Conservation (phyloP, 202 grass and related monocot genomes). For the Elaeis oleifera region DNA sequence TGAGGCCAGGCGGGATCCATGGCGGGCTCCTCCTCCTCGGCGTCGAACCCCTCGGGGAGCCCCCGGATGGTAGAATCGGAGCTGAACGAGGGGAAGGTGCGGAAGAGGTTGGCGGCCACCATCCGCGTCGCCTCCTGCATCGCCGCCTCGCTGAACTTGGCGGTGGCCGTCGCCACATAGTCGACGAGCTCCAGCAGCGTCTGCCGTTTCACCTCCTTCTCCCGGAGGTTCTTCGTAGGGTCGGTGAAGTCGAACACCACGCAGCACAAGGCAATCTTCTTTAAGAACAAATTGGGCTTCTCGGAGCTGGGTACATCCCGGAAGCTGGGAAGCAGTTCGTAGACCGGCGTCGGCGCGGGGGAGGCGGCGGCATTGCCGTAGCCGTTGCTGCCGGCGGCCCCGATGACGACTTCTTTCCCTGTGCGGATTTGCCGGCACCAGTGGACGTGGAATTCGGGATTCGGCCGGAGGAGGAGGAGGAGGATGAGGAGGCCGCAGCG, state of each 20-base stretch:
- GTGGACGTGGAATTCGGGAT: too few species aligned
- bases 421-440: too few species aligned
- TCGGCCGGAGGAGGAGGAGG: too few species aligned
- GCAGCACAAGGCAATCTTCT: slow-evolving; percentile 4
- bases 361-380: neutral
- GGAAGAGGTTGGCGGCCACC: slow-evolving; percentile 5
- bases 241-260: slow-evolving; percentile 3
- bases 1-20: slow-evolving; percentile 9
- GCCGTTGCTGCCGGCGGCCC: neutral
- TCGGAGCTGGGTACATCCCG: neutral
- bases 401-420: too few species aligned
- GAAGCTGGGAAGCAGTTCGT: neutral
- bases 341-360: neutral
- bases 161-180: neutral
- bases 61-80: neutral
- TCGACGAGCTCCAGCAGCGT: slow-evolving; percentile 15
- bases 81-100: neutral
- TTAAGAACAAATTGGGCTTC: neutral
- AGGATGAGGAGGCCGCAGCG: too few species aligned
- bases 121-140: slow-evolving; percentile 5
- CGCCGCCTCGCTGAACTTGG: neutral
- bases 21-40: slow-evolving; percentile 13
- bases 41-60: slow-evolving; percentile 3
- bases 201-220: slow-evolving; percentile 20
- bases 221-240: neutral